These are phyloP conservation scores for Epichloe sibirici DNA, from an alignment of 2,329 filamentous ascomycete species.

Conservation along the genomic window DNA sequence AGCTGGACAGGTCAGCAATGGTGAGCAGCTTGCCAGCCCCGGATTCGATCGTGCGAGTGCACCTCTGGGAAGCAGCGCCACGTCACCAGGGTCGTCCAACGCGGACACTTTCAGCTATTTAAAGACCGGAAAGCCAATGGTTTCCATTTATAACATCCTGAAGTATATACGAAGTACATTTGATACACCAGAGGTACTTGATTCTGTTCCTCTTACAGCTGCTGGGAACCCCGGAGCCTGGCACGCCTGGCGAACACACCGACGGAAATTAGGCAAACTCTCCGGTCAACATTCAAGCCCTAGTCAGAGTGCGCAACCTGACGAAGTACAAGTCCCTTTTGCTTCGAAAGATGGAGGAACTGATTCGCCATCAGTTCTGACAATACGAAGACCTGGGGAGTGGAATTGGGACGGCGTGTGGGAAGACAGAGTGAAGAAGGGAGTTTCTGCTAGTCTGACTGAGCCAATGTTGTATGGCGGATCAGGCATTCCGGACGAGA, in stretches of 20 bases:
- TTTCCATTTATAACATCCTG: slow-evolving; percentile 56
- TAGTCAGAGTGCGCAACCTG: background rate
- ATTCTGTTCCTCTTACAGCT: slow-evolving; percentile 66
- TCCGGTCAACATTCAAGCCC: slow-evolving; percentile 2
- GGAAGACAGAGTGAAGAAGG: slow-evolving; percentile 76
- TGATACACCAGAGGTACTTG: slow-evolving; percentile 62
- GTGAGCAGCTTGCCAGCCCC: slow-evolving; percentile 20
- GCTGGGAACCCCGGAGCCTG: slow-evolving; percentile 86
- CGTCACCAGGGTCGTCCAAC: slow-evolving; percentile 18
- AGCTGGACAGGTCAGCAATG: slow-evolving; percentile 31
- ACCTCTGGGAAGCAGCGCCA: slow-evolving; percentile 11
- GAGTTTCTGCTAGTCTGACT: slow-evolving; percentile 63
- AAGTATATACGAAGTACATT: slow-evolving; percentile 76
- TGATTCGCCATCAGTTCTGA: slow-evolving; percentile 3
- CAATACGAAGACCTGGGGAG: slow-evolving; percentile 46
- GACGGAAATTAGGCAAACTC: slow-evolving; percentile 24
- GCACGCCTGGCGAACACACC: slow-evolving; percentile 80
- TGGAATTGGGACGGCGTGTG: slow-evolving; percentile 99
- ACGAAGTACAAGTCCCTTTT: background rate
- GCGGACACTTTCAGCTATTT: slow-evolving; percentile 25
- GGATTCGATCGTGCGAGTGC: slow-evolving; percentile 13
- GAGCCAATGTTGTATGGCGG: slow-evolving; percentile 70
- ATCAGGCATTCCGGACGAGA: slow-evolving; percentile 50
- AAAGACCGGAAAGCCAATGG: slow-evolving; percentile 28
- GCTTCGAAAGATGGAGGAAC: background rate